A percentile compares a stretch with the other conserved stretches of the same genome.
Evolutionary conservation across 1,284 basidiomycete genomes (phyloP).

Genomic region (Leccinum fallax): DNA sequence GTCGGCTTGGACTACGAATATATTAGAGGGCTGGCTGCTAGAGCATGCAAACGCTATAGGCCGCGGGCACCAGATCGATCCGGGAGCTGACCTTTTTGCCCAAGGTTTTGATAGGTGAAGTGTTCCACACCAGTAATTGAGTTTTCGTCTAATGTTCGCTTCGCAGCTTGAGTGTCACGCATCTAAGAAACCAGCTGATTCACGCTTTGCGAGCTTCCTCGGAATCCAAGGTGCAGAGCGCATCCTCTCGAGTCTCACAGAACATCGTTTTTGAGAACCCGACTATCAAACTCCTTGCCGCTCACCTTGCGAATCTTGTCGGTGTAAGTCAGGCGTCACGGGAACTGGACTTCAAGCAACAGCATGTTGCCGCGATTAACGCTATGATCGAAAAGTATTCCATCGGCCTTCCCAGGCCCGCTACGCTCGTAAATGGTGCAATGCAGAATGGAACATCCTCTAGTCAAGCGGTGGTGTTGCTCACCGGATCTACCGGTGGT

Average conservation of each 20-base stretch:
- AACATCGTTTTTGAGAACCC: constrained; percentile 15
- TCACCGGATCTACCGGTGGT: constrained; percentile 16
- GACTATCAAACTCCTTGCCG: constrained; percentile 10
- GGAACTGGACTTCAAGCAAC: background rate
- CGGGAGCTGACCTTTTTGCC: constrained; percentile 8
- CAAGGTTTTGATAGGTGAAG: constrained; percentile 20
- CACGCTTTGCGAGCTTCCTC: constrained; percentile 5
- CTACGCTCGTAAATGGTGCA: background rate
- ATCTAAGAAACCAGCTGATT: constrained; percentile 4
- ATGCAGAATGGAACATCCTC: background rate
- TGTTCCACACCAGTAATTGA: no score
- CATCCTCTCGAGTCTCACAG: background rate
- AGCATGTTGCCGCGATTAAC: constrained; percentile 5
- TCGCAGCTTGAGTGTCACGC: constrained; percentile 8
- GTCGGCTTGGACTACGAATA: background rate
- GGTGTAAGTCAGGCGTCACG: background rate
- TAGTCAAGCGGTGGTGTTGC: constrained; percentile 4
- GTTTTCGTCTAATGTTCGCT: background rate
- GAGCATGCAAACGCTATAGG: constrained; percentile 2
- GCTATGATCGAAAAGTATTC: constrained; percentile 14
- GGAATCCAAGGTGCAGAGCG: background rate
- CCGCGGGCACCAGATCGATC: background rate
- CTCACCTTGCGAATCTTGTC: background rate
- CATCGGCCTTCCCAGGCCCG: background rate
- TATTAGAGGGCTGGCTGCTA: constrained; percentile 7